These are phyloP conservation scores for Mangifera indica DNA, from an alignment of 345 rosid genomes.

Conservation along the genomic window DNA sequence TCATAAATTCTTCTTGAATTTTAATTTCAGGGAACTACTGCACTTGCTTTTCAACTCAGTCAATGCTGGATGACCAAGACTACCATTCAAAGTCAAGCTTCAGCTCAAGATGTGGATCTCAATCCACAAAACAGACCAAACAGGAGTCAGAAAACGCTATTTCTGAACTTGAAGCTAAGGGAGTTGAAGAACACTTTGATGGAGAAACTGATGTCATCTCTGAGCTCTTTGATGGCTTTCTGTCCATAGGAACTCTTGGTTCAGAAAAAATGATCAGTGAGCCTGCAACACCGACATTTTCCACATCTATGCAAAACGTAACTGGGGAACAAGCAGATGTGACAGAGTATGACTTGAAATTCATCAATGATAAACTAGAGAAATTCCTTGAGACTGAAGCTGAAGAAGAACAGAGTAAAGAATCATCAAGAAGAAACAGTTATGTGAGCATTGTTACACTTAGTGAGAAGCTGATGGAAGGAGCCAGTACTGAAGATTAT, in stretches of 20 bases:
- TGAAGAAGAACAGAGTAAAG: conserved; percentile 54
- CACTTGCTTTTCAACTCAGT: conserved; percentile 49
- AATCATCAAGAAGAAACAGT: conserved; percentile 65
- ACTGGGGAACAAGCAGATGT: conserved; percentile 43
- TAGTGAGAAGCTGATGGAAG: conserved; percentile 47
- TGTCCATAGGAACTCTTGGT: conserved; percentile 90
- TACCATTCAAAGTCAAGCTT: conserved; percentile 36
- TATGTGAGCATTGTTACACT: conserved; percentile 60
- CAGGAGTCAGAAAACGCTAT: conserved; percentile 42
- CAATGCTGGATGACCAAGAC: conserved; percentile 46
- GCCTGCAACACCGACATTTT: conserved; percentile 72
- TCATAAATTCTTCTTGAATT: conserved; percentile 24
- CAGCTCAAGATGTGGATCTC: conserved; percentile 40
- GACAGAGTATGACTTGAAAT: conserved; percentile 62
- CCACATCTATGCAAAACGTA: conserved; percentile 45
- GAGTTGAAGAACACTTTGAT: conserved; percentile 23
- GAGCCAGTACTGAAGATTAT: conserved; percentile 39
- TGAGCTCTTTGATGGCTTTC: conserved; percentile 74
- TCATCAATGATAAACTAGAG: conserved; percentile 58
- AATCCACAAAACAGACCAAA: conserved; percentile 30
- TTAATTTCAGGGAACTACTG: conserved; percentile 59
- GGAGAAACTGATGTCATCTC: conserved; percentile 39
- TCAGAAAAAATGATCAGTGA: conserved; percentile 45
- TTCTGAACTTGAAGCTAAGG: conserved; percentile 31
- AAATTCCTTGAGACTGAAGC: conserved; percentile 83